phyloP scores from a whole-genome alignment of 2,329 filamentous ascomycete genomes.

The Diaporthe capsici region DNA sequence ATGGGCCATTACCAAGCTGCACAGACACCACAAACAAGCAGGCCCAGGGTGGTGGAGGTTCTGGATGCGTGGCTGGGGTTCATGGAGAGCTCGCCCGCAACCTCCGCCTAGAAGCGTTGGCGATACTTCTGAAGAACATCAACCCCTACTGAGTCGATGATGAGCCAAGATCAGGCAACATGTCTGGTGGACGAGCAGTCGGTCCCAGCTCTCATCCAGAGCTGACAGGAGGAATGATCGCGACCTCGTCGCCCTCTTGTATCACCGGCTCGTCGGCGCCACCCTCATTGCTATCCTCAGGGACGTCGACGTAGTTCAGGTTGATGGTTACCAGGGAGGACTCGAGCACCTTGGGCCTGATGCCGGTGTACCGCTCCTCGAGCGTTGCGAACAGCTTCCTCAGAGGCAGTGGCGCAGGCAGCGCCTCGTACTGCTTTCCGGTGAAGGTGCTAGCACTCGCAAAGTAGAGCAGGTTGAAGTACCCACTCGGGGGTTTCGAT shows the following conservation, averaged over 20 bases:
- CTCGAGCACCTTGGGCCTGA: conserved; percentile 76
- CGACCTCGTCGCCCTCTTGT: conserved; percentile 83
- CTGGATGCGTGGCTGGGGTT: conserved; percentile 40
- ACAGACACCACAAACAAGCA: conserved; percentile 38
- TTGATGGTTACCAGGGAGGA: conserved; percentile 86
- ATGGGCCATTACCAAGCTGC: conserved; percentile 37
- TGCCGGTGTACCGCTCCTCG: conserved; percentile 79
- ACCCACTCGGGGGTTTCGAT: conserved; percentile 68
- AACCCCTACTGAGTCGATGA: conserved; percentile 45
- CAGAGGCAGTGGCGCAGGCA: conserved; percentile 77
- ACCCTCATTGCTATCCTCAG: conserved; percentile 59
- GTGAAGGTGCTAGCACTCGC: conserved; percentile 81
- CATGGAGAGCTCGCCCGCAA: neutral
- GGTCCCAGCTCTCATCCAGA: conserved; percentile 72
- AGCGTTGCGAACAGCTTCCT: conserved; percentile 75
- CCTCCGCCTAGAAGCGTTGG: neutral
- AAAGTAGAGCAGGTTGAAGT: conserved; percentile 88
- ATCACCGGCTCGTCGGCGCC: conserved; percentile 65
- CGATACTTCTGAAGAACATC: conserved; percentile 38
- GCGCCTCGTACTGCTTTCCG: conserved; percentile 73
- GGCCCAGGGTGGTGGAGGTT: conserved; percentile 45
- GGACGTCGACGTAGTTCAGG: conserved; percentile 82
- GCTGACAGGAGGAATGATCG: conserved; percentile 89
- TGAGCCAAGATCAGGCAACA: conserved; percentile 27
- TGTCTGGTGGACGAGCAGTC: neutral